Evolutionary conservation across 1,139 yeast genomes (phyloP), one percentile per base, ranked within the genome.

Genomic region (Kodamaea derodonti): DNA sequence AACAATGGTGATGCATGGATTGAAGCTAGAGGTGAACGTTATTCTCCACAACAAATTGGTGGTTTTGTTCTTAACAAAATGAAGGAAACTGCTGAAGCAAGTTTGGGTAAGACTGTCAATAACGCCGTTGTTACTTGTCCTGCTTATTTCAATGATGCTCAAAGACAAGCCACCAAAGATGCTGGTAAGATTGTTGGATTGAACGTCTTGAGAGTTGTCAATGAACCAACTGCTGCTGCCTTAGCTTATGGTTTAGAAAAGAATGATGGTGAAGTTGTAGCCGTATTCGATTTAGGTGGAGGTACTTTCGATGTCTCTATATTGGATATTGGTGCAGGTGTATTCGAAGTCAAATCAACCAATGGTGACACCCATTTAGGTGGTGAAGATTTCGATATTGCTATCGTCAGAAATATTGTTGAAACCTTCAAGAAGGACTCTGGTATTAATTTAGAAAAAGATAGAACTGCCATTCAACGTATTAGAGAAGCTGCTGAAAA

Each of bases 401-500:
- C 86, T 48, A 62, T 87, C 46, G 94, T 87, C 47, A 84, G 95
- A 72, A 78, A 84, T 72, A 81, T 92, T 56, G 90, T 92, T 47
- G 92, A 86, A 46, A 80, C 79, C 61, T 94, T 92, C 82, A 88
- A 92, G 78, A 79, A 85, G 69, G 95, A 88, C 64, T 70, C 80
- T 41, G 97, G 97, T 58, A 76, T 92, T 54, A 94, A 90, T 65
- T 80, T 92, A 58, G 72, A 75, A 53, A 77, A 80, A 60, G 98
- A 92, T 75, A 84, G 97, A 71, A 90, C 90, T 96, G 97, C 97
- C 54, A 84, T 92, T 56, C 98, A 92, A 76, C 86, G 98, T 76
- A 90, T 94, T 69, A 87, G 98, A 78, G 98, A 92, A 75, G 98
- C 98, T 52, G 95, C 97, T 49, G 99, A 92, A 77, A 90, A 92